A percentile compares a stretch with the other conserved stretches of the same genome.
These are phyloP conservation scores for Sugiyamaella pinicola DNA, from an alignment of 1,139 yeast species.

Conservation along the genomic window DNA sequence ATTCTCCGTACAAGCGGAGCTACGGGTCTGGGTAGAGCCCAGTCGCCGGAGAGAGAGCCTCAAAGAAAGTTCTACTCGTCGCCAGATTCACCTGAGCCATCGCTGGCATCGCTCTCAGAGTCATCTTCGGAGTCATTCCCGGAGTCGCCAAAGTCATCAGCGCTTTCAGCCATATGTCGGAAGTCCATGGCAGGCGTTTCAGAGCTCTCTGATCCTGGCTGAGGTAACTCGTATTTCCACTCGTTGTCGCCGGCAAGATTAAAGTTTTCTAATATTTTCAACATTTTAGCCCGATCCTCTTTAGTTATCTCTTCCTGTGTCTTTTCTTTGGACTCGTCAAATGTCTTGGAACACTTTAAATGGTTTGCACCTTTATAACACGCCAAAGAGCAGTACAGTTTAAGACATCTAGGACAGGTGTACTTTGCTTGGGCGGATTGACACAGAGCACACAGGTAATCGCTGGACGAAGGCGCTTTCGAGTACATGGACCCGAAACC, in stretches of 20 bases:
- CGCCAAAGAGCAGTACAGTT: conserved; percentile 30
- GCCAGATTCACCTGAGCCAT: too few species aligned
- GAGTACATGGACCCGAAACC: conserved; percentile 9
- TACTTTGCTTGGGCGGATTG: conserved; percentile 25
- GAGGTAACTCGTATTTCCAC: conserved; percentile 32
- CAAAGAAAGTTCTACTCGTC: too few species aligned
- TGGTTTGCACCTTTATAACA: conserved; percentile 33
- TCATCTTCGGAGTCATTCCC: too few species aligned
- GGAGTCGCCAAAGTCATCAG: too few species aligned
- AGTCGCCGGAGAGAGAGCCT: too few species aligned
- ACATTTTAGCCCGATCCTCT: conserved; percentile 25
- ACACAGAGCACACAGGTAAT: conserved; percentile 26
- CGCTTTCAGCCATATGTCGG: too few species aligned
- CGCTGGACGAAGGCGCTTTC: conserved; percentile 17
- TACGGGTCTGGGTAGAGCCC: too few species aligned
- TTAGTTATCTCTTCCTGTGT: conserved; percentile 9
- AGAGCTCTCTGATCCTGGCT: too few species aligned
- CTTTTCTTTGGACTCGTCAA: conserved; percentile 25
- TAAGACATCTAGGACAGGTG: conserved; percentile 33
- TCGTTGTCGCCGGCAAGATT: conserved; percentile 22
- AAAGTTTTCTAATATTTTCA: conserved; percentile 26
- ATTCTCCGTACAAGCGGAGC: conserved; percentile 5
- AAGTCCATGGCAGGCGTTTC: too few species aligned
- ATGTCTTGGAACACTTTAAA: conserved; percentile 29
- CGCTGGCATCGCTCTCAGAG: too few species aligned